A percentile compares a stretch with the other conserved stretches of the same genome.
Conservation (phyloP, 495 filamentous ascomycete genomes). For the Recurvomyces mirabilis region DNA sequence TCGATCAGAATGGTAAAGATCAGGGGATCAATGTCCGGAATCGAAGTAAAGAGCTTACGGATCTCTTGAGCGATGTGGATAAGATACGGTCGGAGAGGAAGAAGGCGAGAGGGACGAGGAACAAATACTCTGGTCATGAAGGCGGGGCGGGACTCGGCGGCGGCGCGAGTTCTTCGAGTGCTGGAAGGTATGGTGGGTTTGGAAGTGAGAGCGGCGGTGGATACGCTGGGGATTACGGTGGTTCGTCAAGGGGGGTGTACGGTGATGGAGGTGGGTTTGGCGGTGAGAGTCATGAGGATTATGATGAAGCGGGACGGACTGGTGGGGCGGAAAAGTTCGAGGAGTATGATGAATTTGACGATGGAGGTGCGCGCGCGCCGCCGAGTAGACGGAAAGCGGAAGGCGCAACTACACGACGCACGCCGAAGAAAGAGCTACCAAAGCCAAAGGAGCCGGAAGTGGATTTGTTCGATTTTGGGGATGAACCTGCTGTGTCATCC, state of each 20-base stretch:
- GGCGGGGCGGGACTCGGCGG: conserved; percentile 49
- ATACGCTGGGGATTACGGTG: conserved; percentile 65
- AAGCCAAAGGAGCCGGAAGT: conserved; percentile 76
- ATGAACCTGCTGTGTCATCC: conserved; percentile 39
- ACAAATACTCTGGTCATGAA: conserved; percentile 90
- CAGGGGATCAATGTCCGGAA: conserved; percentile 97
- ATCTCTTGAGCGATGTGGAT: conserved; percentile 88
- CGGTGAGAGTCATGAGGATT: conserved; percentile 59
- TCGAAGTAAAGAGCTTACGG: conserved; percentile 86
- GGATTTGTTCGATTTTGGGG: conserved; percentile 77
- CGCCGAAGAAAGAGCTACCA: conserved; percentile 45
- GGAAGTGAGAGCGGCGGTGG: conserved; percentile 57
- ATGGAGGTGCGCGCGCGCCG: conserved; percentile 44
- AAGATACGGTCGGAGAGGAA: conserved; percentile 85
- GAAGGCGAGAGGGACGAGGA: conserved; percentile 77
- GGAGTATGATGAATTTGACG: conserved; percentile 94
- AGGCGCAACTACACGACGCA: conserved; percentile 34
- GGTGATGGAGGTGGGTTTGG: conserved; percentile 86
- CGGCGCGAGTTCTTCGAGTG: no score
- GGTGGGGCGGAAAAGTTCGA: conserved; percentile 69
- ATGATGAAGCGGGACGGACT: conserved; percentile 11
- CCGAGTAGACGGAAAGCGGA: conserved; percentile 39
- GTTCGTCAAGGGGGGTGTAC: conserved; percentile 56
- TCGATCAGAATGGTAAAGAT: conserved; percentile 93
- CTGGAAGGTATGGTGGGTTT: conserved; percentile 74